These are phyloP conservation scores for Lyophyllum decastes DNA, from an alignment of 768 basidiomycete species.

Conservation along the genomic window DNA sequence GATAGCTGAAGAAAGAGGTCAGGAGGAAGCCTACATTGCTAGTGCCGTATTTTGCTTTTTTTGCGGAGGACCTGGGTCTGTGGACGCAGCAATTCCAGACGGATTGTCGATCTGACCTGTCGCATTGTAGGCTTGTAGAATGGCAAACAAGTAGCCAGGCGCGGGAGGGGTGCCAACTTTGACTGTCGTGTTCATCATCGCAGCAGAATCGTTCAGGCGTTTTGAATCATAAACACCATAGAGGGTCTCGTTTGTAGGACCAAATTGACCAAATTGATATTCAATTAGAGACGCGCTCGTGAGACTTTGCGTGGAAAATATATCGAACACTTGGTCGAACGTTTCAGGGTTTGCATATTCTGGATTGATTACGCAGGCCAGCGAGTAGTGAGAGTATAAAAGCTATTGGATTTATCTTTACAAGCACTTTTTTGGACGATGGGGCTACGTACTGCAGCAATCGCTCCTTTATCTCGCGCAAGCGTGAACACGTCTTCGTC, in stretches of 20 bases:
- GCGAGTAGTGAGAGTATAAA: slow-evolving; percentile 72
- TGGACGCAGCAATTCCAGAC: slow-evolving; percentile 23
- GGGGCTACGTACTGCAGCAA: slow-evolving; percentile 61
- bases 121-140: slow-evolving; percentile 64
- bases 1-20: slow-evolving; percentile 2
- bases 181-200: slow-evolving; percentile 44
- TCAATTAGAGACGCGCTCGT: slow-evolving; percentile 57
- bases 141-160: slow-evolving; percentile 71
- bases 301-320: slow-evolving; percentile 72
- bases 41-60: slow-evolving; percentile 51
- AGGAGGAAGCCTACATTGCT: slow-evolving; percentile 62
- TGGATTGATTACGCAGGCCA: slow-evolving; percentile 74
- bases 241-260: slow-evolving; percentile 49
- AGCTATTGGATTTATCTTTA: slow-evolving; percentile 45
- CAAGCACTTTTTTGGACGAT: background rate
- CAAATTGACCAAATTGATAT: slow-evolving; percentile 62
- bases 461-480: slow-evolving; percentile 76
- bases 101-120: slow-evolving; percentile 35
- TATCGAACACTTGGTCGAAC: slow-evolving; percentile 75
- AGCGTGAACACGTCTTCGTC: slow-evolving; percentile 80
- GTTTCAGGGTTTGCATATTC: slow-evolving; percentile 63
- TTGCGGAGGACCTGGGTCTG: slow-evolving; percentile 13
- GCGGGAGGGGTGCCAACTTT: slow-evolving; percentile 38
- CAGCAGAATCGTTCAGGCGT: slow-evolving; percentile 56
- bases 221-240: slow-evolving; percentile 61